A percentile compares a stretch with the other conserved stretches of the same genome.
Evolutionary conservation across 495 filamentous ascomycete genomes (phyloP).

Genomic region (Corynascus novoguineensis): DNA sequence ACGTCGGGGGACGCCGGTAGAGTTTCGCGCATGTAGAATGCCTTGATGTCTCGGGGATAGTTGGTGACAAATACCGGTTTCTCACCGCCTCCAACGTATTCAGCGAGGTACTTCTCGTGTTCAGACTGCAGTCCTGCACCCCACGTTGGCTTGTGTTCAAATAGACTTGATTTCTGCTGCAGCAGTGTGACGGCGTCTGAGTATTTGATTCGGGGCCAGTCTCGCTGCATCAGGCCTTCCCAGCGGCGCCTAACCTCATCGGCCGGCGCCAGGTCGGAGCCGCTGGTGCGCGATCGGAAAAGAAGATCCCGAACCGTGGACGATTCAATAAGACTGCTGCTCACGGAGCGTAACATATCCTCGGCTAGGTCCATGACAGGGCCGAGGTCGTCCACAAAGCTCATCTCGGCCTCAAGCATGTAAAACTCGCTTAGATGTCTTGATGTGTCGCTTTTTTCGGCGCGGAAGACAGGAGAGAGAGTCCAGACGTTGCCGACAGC

Average conservation of each 20-base stretch:
- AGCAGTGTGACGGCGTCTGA: conserved; percentile 67
- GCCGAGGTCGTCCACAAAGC: conserved; percentile 64
- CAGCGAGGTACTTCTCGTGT: conserved; percentile 86
- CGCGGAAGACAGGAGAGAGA: conserved; percentile 86
- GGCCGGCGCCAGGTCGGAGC: conserved; percentile 30
- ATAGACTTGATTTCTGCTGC: conserved; percentile 55
- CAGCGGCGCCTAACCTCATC: conserved; percentile 62
- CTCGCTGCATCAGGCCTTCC: conserved; percentile 52
- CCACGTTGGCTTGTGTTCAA: conserved; percentile 64
- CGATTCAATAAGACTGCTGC: conserved; percentile 47
- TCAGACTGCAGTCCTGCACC: conserved; percentile 77
- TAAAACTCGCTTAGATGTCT: conserved; percentile 97
- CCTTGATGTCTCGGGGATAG: conserved; percentile 80
- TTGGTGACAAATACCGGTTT: conserved; percentile 85
- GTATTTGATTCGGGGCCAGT: conserved; percentile 85
- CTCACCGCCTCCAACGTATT: conserved; percentile 54
- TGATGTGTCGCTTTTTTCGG: conserved; percentile 89
- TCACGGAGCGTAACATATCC: conserved; percentile 62
- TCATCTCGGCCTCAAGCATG: conserved; percentile 91
- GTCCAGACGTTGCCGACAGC: conserved; percentile 91
- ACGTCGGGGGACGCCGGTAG: conserved; percentile 16
- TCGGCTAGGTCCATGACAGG: conserved; percentile 75
- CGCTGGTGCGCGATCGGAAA: conserved; percentile 25
- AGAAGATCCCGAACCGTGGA: conserved; percentile 56
- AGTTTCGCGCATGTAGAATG: conserved; percentile 90